Evolutionary conservation across 2,329 filamentous ascomycete genomes (phyloP).

Genomic region (Alternaria conjuncta): DNA sequence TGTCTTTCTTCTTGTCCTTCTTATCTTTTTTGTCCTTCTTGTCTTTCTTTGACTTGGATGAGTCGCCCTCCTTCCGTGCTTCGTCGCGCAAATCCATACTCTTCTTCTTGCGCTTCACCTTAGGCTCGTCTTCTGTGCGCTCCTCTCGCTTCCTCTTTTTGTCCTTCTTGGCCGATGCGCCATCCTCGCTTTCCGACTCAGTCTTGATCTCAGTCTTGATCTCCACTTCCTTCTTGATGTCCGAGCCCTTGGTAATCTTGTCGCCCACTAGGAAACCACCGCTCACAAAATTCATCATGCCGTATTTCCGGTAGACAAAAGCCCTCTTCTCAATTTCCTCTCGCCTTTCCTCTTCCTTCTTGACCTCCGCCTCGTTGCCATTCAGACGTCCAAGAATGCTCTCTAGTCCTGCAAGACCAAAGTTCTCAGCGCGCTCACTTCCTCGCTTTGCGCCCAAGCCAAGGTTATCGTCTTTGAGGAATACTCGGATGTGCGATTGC

Average conservation of each 20-base stretch:
- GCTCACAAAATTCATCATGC: conserved; percentile 82
- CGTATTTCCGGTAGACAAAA: conserved; percentile 78
- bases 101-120: conserved; percentile 49
- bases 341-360: conserved; percentile 71
- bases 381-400: conserved; percentile 88
- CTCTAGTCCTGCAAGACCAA: conserved; percentile 85
- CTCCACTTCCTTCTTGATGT: conserved; percentile 50
- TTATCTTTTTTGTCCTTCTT: conserved; percentile 43
- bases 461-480: conserved; percentile 88
- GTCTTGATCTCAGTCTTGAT: conserved; percentile 49
- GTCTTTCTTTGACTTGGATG: conserved; percentile 37
- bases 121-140: conserved; percentile 35
- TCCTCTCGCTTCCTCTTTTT: conserved; percentile 48
- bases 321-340: conserved; percentile 74
- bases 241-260: conserved; percentile 56
- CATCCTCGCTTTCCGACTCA: conserved; percentile 46
- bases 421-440: conserved; percentile 71
- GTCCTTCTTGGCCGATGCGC: conserved; percentile 27
- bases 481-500: conserved; percentile 82
- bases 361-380: conserved; percentile 78
- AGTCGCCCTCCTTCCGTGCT: conserved; percentile 28
- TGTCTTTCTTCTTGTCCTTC: conserved; percentile 43
- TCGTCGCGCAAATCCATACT: conserved; percentile 42
- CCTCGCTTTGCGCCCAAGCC: conserved; percentile 84
- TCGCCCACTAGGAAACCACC: conserved; percentile 76